Percentiles rank a stretch among this genome's conserved stretches.
Evolutionary conservation across 2,329 filamentous ascomycete species (phyloP).

Genomic region (Trichoderma breve): DNA sequence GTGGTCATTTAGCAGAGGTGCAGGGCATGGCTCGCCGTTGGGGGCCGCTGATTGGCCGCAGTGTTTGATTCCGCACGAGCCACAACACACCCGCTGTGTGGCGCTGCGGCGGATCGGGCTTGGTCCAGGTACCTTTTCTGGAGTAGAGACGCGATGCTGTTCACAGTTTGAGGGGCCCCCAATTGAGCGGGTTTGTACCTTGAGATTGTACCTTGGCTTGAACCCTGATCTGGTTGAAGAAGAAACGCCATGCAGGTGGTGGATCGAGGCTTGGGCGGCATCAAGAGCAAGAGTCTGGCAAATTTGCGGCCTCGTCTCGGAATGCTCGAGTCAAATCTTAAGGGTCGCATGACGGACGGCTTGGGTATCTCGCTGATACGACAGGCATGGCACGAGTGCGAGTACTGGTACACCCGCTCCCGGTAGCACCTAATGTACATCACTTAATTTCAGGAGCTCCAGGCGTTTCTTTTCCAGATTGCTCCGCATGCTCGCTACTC

Average conservation of each 20-base stretch:
- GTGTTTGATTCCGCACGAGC: neutral
- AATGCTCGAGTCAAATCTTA: constrained; percentile 13
- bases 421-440: constrained; percentile 4
- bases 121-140: constrained; percentile 10
- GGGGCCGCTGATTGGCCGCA: constrained; percentile 17
- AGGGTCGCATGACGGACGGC: constrained; percentile 12
- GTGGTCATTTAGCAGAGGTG: constrained; percentile 18
- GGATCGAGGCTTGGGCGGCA: neutral
- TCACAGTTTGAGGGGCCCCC: neutral
- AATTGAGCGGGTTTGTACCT: neutral
- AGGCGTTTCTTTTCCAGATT: constrained; percentile 1
- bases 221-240: neutral
- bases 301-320: constrained; percentile 4
- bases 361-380: constrained; percentile 9
- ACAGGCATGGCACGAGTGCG: constrained; percentile 1
- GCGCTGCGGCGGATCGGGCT: constrained; percentile 20
- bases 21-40: constrained; percentile 2
- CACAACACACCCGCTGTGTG: constrained; percentile 18
- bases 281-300: neutral
- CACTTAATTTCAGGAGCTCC: constrained; percentile 21
- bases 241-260: neutral
- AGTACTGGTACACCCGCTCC: neutral
- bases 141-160: neutral
- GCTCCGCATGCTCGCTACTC: constrained; percentile 12
- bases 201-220: neutral